These are phyloP conservation scores for Phaffia australis DNA, from an alignment of 768 basidiomycete species.

Conservation along the genomic window DNA sequence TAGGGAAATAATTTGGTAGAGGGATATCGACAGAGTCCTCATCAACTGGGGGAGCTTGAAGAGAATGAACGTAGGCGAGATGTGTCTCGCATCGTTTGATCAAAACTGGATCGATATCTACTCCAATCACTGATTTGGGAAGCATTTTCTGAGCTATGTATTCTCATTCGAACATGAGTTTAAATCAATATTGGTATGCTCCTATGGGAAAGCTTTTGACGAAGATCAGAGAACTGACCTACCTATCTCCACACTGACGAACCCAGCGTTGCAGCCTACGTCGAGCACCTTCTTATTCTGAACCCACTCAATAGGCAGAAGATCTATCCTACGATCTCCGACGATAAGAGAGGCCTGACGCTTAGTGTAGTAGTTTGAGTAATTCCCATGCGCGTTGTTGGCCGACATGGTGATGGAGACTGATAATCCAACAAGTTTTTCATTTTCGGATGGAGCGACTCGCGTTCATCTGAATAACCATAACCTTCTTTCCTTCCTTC, in stretches of 20 bases:
- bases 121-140: conserved; percentile 11
- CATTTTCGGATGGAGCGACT: too few relatives aligned
- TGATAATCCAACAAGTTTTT: too few relatives aligned
- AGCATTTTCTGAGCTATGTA: background rate
- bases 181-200: background rate
- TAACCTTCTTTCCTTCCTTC: too few relatives aligned
- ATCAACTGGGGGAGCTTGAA: conserved; percentile 1
- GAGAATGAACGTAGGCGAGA: conserved; percentile 21
- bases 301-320: conserved; percentile 52
- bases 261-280: conserved; percentile 77
- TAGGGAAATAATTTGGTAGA: conserved; percentile 16
- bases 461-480: too few relatives aligned
- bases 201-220: too few relatives aligned
- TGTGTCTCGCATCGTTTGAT: conserved; percentile 15
- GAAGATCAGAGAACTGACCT: conserved; percentile 23
- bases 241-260: conserved; percentile 81
- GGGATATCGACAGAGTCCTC: background rate
- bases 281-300: conserved; percentile 56
- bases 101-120: conserved; percentile 19
- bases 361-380: conserved; percentile 55
- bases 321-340: conserved; percentile 53
- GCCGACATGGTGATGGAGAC: too few relatives aligned
- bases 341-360: conserved; percentile 44
- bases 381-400: conserved; percentile 17
- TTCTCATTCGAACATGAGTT: background rate